Evolutionary conservation across 73 alveolate species (phyloP).

Genomic region (Tetrahymena thermophila): DNA sequence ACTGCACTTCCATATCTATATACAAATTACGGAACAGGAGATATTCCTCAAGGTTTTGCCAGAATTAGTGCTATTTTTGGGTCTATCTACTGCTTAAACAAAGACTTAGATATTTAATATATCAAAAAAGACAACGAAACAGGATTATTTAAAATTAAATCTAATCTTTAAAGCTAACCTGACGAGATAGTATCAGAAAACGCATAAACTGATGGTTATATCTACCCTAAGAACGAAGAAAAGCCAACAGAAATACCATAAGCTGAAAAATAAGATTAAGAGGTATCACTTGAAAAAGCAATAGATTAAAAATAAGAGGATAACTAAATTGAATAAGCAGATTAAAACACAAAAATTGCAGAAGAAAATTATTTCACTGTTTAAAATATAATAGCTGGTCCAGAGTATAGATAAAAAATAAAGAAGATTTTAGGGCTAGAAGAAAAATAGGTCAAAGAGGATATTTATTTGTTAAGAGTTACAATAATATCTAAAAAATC

Average conservation of each 20-base stretch:
- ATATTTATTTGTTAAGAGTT: not conserved
- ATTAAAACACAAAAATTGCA: not conserved
- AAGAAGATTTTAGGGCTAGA: not conserved
- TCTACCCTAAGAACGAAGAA: not conserved
- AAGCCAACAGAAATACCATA: not conserved
- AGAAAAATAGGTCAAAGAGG: not conserved
- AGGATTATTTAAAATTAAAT: not conserved
- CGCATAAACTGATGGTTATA: not conserved
- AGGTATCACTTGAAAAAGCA: not conserved
- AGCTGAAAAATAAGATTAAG: not conserved
- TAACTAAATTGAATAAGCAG: not conserved
- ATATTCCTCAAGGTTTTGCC: conserved; percentile 25
- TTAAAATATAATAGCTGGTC: not conserved
- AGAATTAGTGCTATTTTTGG: conserved; percentile 21
- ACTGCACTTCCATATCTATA: conserved; percentile 9
- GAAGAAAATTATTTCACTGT: not conserved
- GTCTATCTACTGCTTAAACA: not conserved
- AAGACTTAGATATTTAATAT: not conserved
- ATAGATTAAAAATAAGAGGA: not conserved
- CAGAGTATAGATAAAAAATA: not conserved
- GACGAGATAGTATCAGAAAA: not conserved
- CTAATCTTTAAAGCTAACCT: not conserved
- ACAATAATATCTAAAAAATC: not conserved
- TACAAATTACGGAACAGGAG: conserved; percentile 30
- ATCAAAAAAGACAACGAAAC: not conserved